These are phyloP conservation scores for Graphiopsis chlorocephala DNA, from an alignment of 2,329 filamentous ascomycete species.

Conservation along the genomic window DNA sequence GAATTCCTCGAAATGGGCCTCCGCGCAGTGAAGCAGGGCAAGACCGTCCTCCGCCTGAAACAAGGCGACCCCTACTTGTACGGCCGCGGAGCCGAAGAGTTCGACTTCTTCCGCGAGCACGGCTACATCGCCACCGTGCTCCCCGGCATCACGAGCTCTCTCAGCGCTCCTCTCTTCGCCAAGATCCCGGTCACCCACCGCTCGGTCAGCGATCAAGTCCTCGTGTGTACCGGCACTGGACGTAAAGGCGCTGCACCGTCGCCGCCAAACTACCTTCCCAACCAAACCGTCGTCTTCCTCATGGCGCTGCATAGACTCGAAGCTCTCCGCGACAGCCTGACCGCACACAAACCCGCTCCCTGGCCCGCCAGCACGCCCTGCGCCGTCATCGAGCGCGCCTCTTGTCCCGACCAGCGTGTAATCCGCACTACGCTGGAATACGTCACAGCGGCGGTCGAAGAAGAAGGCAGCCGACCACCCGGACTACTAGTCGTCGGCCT, in stretches of 20 bases:
- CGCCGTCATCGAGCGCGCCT: conserved; percentile 88
- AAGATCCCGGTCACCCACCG: conserved; percentile 85
- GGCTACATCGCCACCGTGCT: conserved; percentile 69
- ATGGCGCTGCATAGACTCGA: conserved; percentile 89
- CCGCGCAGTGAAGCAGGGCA: conserved; percentile 64
- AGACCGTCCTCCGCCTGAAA: conserved; percentile 84
- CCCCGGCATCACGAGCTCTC: conserved; percentile 84
- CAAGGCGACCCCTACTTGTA: conserved; percentile 97
- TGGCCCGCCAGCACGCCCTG: conserved; percentile 73
- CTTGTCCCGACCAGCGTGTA: conserved; percentile 89
- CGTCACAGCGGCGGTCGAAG: conserved; percentile 79
- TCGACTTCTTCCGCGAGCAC: conserved; percentile 72
- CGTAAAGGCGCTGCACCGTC: conserved; percentile 78
- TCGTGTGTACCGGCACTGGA: conserved; percentile 95
- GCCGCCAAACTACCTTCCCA: conserved; percentile 75
- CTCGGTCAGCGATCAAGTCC: conserved; percentile 83
- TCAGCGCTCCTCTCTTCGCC: conserved; percentile 85
- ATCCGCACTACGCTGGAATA: conserved; percentile 80
- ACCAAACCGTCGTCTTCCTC: conserved; percentile 83
- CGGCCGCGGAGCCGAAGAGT: conserved; percentile 90
- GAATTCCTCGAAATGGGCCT: conserved; percentile 81
- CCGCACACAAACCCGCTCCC: conserved; percentile 35
- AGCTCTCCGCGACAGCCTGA: conserved; percentile 71
- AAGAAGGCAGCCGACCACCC: conserved; percentile 84
- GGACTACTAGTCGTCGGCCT: conserved; percentile 81